These are phyloP conservation scores for Pholiota adiposa DNA, from an alignment of 1,284 basidiomycete species.

Conservation along the genomic window DNA sequence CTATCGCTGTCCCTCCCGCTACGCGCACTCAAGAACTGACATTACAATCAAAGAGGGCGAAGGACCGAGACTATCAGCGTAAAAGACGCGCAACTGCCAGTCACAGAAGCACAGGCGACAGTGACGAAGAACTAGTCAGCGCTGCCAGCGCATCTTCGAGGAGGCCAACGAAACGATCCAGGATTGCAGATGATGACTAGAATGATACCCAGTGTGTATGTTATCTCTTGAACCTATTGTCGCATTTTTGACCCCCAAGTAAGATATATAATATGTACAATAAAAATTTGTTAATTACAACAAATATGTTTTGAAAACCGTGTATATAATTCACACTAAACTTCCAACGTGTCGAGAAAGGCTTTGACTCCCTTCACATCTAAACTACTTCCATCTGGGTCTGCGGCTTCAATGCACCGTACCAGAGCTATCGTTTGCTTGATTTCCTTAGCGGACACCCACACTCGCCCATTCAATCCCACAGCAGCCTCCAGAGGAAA, in stretches of 20 bases:
- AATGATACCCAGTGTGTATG: constrained; percentile 3
- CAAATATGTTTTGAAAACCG: constrained; percentile 13
- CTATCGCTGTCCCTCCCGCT: constrained; percentile 75
- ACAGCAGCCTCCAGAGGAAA: constrained; percentile 81
- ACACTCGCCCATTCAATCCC: constrained; percentile 83
- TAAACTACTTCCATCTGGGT: constrained; percentile 67
- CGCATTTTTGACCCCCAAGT: not conserved
- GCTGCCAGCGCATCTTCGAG: constrained; percentile 49
- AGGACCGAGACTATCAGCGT: constrained; percentile 77
- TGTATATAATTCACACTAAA: constrained; percentile 38
- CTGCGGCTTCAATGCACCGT: constrained; percentile 74
- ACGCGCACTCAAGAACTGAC: constrained; percentile 64
- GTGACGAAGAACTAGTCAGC: constrained; percentile 68
- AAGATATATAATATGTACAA: constrained; percentile 16
- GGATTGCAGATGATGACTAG: constrained; percentile 59
- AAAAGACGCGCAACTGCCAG: constrained; percentile 66
- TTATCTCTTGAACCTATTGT: not conserved
- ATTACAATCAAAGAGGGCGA: constrained; percentile 71
- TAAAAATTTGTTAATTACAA: constrained; percentile 13
- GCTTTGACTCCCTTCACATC: constrained; percentile 54
- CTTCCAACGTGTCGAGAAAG: constrained; percentile 59
- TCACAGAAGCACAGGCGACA: constrained; percentile 56
- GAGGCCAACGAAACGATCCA: constrained; percentile 64
- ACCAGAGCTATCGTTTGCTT: constrained; percentile 69
- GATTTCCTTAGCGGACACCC: constrained; percentile 72